Evolutionary conservation across 73 alveolate genomes (phyloP).

Genomic region (Paramecium sexaurelia): DNA sequence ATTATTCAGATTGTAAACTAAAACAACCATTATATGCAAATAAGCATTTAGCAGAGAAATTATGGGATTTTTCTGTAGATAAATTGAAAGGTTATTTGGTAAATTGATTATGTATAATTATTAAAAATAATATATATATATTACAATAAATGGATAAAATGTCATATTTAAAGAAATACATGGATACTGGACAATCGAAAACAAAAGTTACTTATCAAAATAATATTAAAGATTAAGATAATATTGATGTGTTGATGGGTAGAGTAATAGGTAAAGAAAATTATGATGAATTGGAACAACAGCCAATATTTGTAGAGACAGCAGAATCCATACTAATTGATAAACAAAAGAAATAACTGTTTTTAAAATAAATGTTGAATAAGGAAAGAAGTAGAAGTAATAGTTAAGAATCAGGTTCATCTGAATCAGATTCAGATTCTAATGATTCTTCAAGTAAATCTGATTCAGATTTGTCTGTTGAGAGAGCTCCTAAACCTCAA

Average conservation of each 20-base stretch:
- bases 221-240: slow-evolving; percentile 15
- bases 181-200: slow-evolving; percentile 5
- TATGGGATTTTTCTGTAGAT: slow-evolving; percentile 32
- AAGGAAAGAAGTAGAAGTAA: slow-evolving; percentile 26
- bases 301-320: slow-evolving; percentile 44
- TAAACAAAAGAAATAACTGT: not conserved
- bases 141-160: slow-evolving; percentile 15
- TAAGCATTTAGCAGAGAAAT: slow-evolving; percentile 30
- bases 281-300: not conserved
- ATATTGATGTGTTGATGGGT: slow-evolving; percentile 37
- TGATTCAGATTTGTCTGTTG: slow-evolving; percentile 35
- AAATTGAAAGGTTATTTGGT: not conserved
- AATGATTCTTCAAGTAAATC: not conserved
- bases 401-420: not conserved
- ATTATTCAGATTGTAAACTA: slow-evolving; percentile 41
- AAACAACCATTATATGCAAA: not conserved
- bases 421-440: not conserved
- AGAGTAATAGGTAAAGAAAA: not conserved
- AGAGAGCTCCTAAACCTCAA: slow-evolving; percentile 17
- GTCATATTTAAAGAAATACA: slow-evolving; percentile 2
- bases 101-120: not conserved
- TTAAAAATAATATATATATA: not conserved
- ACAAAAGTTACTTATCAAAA: slow-evolving; percentile 45
- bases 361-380: not conserved
- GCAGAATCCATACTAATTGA: slow-evolving; percentile 12